Conservation (phyloP, 2,329 filamentous ascomycete species). For the Berkeleyomyces rouxiae region DNA sequence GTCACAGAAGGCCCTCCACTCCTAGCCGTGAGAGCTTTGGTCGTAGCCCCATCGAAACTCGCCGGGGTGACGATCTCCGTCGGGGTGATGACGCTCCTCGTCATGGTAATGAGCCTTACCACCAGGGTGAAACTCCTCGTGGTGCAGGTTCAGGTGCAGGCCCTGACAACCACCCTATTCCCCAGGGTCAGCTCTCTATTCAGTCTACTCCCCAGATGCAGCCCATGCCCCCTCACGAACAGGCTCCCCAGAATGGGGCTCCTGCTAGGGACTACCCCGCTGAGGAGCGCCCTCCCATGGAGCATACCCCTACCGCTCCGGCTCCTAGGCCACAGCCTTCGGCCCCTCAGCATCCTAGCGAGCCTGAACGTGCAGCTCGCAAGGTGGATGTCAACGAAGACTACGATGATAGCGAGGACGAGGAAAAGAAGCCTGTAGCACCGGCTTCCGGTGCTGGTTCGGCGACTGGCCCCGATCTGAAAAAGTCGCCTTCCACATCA, state of each 20-base stretch:
- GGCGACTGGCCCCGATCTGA: constrained; percentile 34
- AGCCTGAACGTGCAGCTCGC: constrained; percentile 67
- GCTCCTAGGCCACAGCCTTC: constrained; percentile 22
- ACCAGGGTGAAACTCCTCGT: constrained; percentile 86
- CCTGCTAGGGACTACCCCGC: constrained; percentile 35
- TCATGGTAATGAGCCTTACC: constrained; percentile 62
- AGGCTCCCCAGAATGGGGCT: constrained; percentile 24
- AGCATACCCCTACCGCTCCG: constrained; percentile 20
- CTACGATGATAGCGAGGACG: constrained; percentile 87
- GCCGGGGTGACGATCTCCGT: constrained; percentile 45
- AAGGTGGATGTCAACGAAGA: constrained; percentile 97
- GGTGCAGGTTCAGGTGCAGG: constrained; percentile 27
- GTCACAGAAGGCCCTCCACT: constrained; percentile 61
- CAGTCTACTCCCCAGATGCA: constrained; percentile 41
- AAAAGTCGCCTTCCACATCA: constrained; percentile 29
- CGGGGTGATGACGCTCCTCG: constrained; percentile 44
- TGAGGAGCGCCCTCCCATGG: constrained; percentile 41
- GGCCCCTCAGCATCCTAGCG: constrained; percentile 30
- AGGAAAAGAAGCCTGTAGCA: constrained; percentile 47
- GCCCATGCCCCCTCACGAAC: constrained; percentile 34
- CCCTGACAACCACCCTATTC: constrained; percentile 35
- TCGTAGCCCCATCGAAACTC: constrained; percentile 59
- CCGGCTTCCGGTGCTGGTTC: constrained; percentile 26
- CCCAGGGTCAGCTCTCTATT: constrained; percentile 41
- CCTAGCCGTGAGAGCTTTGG: constrained; percentile 53